A percentile compares a stretch with the other conserved stretches of the same genome.
Evolutionary conservation across 164 flowering plant species (phyloP).

Genomic region (Hamamelis virginiana): DNA sequence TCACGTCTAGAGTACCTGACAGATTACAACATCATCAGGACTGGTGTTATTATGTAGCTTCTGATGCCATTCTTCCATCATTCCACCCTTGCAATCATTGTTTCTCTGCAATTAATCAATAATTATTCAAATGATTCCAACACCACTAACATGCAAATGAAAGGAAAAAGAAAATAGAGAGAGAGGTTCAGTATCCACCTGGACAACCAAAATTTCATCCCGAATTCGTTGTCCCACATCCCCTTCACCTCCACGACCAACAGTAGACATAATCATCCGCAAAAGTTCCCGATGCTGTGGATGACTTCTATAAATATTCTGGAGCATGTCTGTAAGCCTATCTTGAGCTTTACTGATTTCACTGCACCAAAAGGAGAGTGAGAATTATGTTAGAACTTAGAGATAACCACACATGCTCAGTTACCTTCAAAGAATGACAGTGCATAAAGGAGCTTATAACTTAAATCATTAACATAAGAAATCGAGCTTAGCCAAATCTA

Average conservation of each 20-base stretch:
- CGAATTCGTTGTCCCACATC: slow-evolving; percentile 98
- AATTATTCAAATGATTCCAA: neutral
- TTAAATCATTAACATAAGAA: neutral
- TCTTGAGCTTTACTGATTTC: slow-evolving; percentile 98
- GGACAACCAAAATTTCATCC: slow-evolving; percentile 94
- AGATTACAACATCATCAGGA: slow-evolving; percentile 97
- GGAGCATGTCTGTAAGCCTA: slow-evolving; percentile 85
- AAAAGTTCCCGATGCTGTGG: slow-evolving; percentile 77
- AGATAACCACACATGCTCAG: neutral
- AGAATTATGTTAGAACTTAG: neutral
- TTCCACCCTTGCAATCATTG: slow-evolving; percentile 95
- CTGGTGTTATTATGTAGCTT: slow-evolving; percentile 97
- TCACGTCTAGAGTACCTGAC: slow-evolving; percentile 67
- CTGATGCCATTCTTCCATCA: slow-evolving; percentile 99
- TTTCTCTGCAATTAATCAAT: slow-evolving; percentile 60
- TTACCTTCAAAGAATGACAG: neutral
- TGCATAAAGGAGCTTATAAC: neutral
- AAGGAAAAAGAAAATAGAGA: neutral
- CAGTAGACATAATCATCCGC: slow-evolving; percentile 89
- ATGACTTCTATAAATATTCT: slow-evolving; percentile 48
- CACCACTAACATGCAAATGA: neutral
- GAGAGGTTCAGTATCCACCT: slow-evolving; percentile 39
- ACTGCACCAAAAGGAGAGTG: slow-evolving; percentile 40
- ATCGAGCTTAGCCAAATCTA: neutral
- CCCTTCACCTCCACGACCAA: slow-evolving; percentile 99